Percentiles rank a stretch among this genome's conserved stretches.
phyloP scores from a whole-genome alignment of 202 grass and related monocot genomes.

The Setaria italica region DNA sequence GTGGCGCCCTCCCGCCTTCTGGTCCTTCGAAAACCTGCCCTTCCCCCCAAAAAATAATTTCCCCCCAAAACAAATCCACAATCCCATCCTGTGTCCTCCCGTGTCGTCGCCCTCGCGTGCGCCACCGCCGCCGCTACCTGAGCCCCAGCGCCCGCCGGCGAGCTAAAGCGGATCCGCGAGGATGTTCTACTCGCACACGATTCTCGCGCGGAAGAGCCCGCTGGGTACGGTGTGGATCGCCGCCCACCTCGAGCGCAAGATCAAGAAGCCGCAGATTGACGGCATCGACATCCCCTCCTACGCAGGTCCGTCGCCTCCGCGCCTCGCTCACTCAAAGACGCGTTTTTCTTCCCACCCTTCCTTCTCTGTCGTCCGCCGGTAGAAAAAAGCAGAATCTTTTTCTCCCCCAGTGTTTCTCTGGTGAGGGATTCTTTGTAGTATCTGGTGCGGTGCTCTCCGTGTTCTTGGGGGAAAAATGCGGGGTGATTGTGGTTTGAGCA shows the following conservation, averaged over 20 bases:
- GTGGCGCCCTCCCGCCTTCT: background rate
- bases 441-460: background rate
- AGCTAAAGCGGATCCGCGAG: background rate
- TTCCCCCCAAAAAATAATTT: background rate
- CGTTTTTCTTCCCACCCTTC: background rate
- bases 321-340: constrained; percentile 11
- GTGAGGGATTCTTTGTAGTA: background rate
- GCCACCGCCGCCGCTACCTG: background rate
- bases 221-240: constrained; percentile 87
- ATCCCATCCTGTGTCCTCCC: background rate
- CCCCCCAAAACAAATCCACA: background rate
- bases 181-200: constrained; percentile 94
- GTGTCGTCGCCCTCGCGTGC: background rate
- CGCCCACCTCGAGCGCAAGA: constrained; percentile 89
- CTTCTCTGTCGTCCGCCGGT: background rate
- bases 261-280: constrained; percentile 90
- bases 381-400: constrained; percentile 32
- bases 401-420: background rate
- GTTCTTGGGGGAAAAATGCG: background rate
- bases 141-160: background rate
- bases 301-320: constrained; percentile 44
- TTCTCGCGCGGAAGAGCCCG: constrained; percentile 78
- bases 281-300: constrained; percentile 74
- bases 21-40: background rate
- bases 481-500: background rate